phyloP scores from a whole-genome alignment of 2,329 filamentous ascomycete genomes.

The Zymoseptoria tritici region DNA sequence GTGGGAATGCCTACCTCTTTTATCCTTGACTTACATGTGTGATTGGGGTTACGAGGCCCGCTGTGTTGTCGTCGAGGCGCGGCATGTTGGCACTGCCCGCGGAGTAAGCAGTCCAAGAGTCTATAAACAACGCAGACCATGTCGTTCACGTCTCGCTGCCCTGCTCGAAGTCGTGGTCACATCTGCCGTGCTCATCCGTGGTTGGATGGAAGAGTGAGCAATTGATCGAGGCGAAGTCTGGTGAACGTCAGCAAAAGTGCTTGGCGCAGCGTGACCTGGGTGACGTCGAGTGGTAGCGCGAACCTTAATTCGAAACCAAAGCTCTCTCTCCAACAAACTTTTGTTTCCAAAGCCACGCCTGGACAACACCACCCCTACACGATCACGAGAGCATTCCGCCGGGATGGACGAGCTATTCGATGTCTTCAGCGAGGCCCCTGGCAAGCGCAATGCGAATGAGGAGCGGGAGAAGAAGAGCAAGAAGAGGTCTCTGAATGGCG shows the following conservation, averaged over 20 bases:
- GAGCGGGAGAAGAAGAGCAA: conserved; percentile 48
- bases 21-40: neutral
- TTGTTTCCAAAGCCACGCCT: neutral
- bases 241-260: neutral
- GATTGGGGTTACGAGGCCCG: neutral
- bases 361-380: neutral
- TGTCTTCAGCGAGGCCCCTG: conserved; percentile 28
- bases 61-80: neutral
- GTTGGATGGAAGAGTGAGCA: neutral
- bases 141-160: neutral
- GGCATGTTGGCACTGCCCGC: neutral
- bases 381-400: neutral
- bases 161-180: neutral
- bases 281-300: neutral
- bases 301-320: neutral
- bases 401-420: conserved; percentile 27
- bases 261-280: neutral
- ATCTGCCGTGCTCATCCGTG: neutral
- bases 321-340: neutral
- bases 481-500: conserved; percentile 79
- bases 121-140: neutral
- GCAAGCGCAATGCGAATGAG: conserved; percentile 5
- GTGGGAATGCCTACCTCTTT: neutral
- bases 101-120: neutral
- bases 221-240: neutral